phyloP scores from a whole-genome alignment of 371 early-diverging fungal genomes.

The Mucor velutinosus region DNA sequence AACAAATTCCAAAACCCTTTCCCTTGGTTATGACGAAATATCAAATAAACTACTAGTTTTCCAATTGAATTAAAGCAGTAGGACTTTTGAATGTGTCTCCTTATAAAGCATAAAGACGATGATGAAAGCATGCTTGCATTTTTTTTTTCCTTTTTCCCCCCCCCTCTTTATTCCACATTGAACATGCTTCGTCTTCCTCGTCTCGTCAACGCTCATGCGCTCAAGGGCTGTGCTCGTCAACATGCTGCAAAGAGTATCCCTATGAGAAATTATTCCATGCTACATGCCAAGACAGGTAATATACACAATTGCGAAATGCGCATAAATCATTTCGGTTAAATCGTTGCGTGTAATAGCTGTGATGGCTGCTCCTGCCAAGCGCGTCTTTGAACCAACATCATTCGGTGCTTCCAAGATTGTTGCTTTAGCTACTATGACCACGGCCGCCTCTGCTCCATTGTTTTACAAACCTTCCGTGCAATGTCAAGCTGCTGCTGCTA shows the following conservation, averaged over 20 bases:
- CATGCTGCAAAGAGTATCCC: background rate
- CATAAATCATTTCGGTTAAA: background rate
- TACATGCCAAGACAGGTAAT: background rate
- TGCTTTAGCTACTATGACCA: slow-evolving; percentile 17
- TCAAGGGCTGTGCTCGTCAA: slow-evolving; percentile 2
- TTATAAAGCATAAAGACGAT: slow-evolving; percentile 27
- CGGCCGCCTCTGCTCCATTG: slow-evolving; percentile 10
- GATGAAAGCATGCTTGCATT: slow-evolving; percentile 27
- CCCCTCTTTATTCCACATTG: background rate
- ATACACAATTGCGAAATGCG: background rate
- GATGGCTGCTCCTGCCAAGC: background rate
- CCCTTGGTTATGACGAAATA: slow-evolving; percentile 8
- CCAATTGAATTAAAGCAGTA: background rate
- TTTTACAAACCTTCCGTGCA: slow-evolving; percentile 24
- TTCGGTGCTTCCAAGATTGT: slow-evolving; percentile 21
- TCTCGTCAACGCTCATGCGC: background rate
- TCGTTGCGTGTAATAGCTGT: background rate
- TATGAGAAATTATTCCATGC: background rate
- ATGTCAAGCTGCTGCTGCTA: slow-evolving; percentile 36
- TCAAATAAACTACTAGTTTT: slow-evolving; percentile 2
- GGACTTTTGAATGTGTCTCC: slow-evolving; percentile 1
- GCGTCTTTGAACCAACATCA: background rate
- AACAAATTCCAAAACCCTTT: background rate
- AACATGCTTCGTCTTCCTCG: slow-evolving; percentile 13
- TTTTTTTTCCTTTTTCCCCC: background rate